Conservation (phyloP, 139 green algal genomes). For the Picochlorum sp. region DNA sequence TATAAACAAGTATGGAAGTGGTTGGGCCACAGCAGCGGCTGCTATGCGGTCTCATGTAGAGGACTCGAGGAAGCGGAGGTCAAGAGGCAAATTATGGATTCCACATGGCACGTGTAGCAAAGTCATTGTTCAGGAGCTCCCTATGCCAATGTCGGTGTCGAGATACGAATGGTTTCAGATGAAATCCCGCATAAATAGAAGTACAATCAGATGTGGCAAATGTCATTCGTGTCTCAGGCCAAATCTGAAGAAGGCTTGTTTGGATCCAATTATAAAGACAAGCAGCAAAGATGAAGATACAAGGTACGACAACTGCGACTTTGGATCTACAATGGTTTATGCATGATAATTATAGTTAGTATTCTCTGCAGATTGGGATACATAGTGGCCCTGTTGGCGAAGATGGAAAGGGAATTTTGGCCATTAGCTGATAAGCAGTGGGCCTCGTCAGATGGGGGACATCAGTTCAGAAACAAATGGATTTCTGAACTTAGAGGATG, state of each 20-base stretch:
- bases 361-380: conserved; percentile 24
- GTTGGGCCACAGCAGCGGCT: conserved; percentile 24
- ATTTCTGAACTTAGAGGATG: conserved; percentile 9
- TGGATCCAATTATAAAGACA: conserved; percentile 17
- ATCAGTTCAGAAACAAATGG: conserved; percentile 17
- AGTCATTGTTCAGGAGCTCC: conserved; percentile 27
- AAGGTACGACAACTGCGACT: not conserved
- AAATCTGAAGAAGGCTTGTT: conserved; percentile 37
- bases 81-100: conserved; percentile 7
- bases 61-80: conserved; percentile 22
- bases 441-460: conserved; percentile 14
- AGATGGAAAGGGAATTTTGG: conserved; percentile 41
- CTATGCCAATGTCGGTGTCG: conserved; percentile 29
- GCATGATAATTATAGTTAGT: not conserved
- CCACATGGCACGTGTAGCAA: conserved; percentile 19
- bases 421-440: conserved; percentile 36
- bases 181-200: conserved; percentile 21
- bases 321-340: not conserved
- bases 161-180: conserved; percentile 30
- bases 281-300: not conserved
- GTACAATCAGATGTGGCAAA: conserved; percentile 28
- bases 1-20: conserved; percentile 46
- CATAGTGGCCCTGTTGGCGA: conserved; percentile 23
- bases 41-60: conserved; percentile 26
- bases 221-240: conserved; percentile 39